A percentile compares a stretch with the other conserved stretches of the same genome.
phyloP scores from a whole-genome alignment of 2,329 filamentous ascomycete genomes.

The Aspergillus caelatus region DNA sequence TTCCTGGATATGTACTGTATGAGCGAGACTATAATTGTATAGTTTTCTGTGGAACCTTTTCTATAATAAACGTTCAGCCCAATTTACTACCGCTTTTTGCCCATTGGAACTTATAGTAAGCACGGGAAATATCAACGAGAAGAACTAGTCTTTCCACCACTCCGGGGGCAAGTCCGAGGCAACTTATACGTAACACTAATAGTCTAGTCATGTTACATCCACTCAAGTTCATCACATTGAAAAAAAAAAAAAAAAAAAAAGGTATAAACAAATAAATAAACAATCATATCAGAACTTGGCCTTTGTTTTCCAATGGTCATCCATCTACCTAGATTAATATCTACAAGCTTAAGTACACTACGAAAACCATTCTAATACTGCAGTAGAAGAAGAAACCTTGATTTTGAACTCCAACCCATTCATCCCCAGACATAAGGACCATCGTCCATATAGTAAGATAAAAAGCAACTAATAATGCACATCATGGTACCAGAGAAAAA shows the following conservation, averaged over 20 bases:
- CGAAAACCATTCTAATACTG: neutral
- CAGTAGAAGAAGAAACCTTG: neutral
- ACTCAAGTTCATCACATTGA: too few species aligned
- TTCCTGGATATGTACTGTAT: constrained; percentile 4
- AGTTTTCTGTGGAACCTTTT: neutral
- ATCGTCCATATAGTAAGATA: neutral
- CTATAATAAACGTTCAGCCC: neutral
- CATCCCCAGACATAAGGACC: neutral
- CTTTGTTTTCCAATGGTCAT: too few species aligned
- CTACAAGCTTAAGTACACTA: neutral
- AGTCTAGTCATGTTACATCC: too few species aligned
- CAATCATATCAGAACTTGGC: too few species aligned
- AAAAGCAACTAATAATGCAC: neutral
- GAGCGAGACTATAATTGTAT: constrained; percentile 3
- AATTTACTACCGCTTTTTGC: neutral
- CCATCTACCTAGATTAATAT: too few species aligned
- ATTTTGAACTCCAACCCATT: neutral
- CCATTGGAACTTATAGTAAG: neutral
- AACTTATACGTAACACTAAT: too few species aligned
- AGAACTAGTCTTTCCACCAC: too few species aligned
- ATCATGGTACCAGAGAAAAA: neutral
- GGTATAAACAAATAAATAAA: too few species aligned
- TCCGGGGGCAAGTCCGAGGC: too few species aligned
- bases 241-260: too few species aligned
- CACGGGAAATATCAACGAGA: too few species aligned